phyloP scores from a whole-genome alignment of 176 grass and related monocot genomes.

The Raddia guianensis region DNA sequence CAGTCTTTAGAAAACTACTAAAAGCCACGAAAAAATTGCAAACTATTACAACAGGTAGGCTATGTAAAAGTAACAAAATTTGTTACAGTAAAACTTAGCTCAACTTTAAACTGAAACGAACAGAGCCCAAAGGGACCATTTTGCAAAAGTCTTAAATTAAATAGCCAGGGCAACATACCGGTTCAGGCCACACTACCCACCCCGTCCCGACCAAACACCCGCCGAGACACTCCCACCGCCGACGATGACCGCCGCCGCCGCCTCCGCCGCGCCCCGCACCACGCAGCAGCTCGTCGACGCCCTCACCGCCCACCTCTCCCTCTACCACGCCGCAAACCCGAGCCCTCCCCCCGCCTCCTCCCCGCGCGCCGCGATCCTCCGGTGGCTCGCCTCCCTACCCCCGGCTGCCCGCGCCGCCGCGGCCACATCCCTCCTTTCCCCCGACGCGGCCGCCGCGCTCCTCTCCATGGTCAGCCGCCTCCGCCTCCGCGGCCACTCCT shows the following conservation, averaged over 20 bases:
- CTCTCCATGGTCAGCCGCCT: conserved; percentile 73
- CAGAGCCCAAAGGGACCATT: too few species aligned
- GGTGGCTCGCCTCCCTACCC: conserved; percentile 80
- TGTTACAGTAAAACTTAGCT: too few species aligned
- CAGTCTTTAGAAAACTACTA: too few species aligned
- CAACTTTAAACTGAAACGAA: too few species aligned
- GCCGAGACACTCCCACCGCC: conserved; percentile 9
- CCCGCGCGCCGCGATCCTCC: conserved; percentile 74
- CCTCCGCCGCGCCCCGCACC: conserved; percentile 46
- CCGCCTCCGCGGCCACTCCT: conserved; percentile 68
- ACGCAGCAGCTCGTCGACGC: conserved; percentile 65
- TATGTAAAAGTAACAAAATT: too few species aligned
- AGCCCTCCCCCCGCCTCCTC: conserved; percentile 31
- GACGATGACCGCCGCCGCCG: conserved; percentile 50
- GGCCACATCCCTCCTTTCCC: conserved; percentile 53
- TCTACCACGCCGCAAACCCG: conserved; percentile 70
- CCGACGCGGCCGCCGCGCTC: conserved; percentile 44
- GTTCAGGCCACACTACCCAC: conserved; percentile 25
- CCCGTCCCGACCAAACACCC: conserved; percentile 44
- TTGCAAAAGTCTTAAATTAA: too few species aligned
- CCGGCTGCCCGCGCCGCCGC: conserved; percentile 50
- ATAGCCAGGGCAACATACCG: too few species aligned
- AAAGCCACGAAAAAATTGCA: too few species aligned
- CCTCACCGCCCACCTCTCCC: conserved; percentile 87
- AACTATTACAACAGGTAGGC: too few species aligned